A percentile compares a stretch with the other conserved stretches of the same genome.
Conservation (phyloP, 345 rosid species). For the Barbarea vulgaris region DNA sequence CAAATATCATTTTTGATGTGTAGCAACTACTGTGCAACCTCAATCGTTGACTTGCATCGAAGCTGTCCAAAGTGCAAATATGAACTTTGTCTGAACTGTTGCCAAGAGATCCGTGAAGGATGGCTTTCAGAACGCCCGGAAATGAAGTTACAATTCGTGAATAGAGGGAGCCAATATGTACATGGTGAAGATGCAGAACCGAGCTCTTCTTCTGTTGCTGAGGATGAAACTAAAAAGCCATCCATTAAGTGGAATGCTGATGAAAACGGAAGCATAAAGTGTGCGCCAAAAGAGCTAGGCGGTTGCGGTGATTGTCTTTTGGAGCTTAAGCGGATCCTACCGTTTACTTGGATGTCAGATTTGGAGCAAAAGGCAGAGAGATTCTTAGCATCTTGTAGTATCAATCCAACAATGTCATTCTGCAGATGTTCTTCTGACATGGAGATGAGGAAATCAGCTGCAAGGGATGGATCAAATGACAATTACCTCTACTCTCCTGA, state of each 20-base stretch:
- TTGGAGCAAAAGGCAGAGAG: conserved; percentile 50
- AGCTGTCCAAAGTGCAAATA: conserved; percentile 75
- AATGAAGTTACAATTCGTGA: conserved; percentile 43
- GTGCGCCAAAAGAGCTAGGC: conserved; percentile 67
- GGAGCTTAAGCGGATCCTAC: conserved; percentile 73
- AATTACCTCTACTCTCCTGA: conserved; percentile 68
- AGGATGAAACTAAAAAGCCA: conserved; percentile 31
- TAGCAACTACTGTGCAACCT: conserved; percentile 94
- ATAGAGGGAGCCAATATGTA: conserved; percentile 65
- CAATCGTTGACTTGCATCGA: conserved; percentile 86
- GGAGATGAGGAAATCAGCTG: conserved; percentile 51
- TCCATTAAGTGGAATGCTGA: conserved; percentile 53
- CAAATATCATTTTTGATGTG: not conserved
- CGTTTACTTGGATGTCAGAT: conserved; percentile 57
- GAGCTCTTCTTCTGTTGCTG: conserved; percentile 8
- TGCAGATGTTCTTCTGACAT: conserved; percentile 33
- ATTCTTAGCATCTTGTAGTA: conserved; percentile 37
- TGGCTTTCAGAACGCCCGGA: conserved; percentile 49
- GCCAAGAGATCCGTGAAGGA: conserved; percentile 73
- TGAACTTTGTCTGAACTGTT: conserved; percentile 86
- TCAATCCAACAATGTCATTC: conserved; percentile 11
- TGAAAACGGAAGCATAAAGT: conserved; percentile 58
- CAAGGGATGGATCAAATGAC: conserved; percentile 56
- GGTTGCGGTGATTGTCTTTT: conserved; percentile 70
- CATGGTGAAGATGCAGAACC: conserved; percentile 73